phyloP scores from a whole-genome alignment of 1,284 basidiomycete species.

The Ceratobasidium papillatum region DNA sequence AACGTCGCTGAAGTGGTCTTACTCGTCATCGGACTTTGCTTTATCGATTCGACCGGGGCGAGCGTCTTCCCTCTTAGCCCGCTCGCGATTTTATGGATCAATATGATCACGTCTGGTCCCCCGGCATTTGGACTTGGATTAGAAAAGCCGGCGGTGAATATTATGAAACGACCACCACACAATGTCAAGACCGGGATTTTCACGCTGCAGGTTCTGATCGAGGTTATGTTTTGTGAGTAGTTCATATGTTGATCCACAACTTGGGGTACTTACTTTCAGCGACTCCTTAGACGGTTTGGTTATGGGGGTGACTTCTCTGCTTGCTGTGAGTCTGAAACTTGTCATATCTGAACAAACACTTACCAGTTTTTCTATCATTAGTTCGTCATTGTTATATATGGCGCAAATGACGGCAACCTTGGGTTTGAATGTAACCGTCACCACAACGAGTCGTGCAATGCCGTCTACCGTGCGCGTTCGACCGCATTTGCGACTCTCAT shows the following conservation, averaged over 20 bases:
- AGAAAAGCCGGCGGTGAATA: constrained; percentile 63
- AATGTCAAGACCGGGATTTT: constrained; percentile 63
- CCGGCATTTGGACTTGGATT: constrained; percentile 69
- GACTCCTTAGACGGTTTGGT: constrained; percentile 62
- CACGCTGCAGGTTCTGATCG: constrained; percentile 60
- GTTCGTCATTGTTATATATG: constrained; percentile 66
- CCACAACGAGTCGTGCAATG: constrained; percentile 51
- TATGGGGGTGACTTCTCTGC: constrained; percentile 65
- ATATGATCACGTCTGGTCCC: constrained; percentile 60
- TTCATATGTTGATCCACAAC: not conserved
- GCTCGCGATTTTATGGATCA: constrained; percentile 62
- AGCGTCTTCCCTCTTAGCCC: constrained; percentile 77
- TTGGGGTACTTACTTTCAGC: not conserved
- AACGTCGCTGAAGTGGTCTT: constrained; percentile 72
- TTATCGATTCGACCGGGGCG: constrained; percentile 63
- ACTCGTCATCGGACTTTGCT: constrained; percentile 70
- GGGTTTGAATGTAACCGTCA: constrained; percentile 62
- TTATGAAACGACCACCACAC: constrained; percentile 66
- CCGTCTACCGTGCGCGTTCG: constrained; percentile 64
- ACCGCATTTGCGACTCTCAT: constrained; percentile 64
- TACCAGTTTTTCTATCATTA: not conserved
- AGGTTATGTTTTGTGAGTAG: constrained; percentile 57
- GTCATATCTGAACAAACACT: not conserved
- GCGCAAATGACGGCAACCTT: constrained; percentile 59
- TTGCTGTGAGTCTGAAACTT: constrained; percentile 17